These are phyloP conservation scores for Fraxinus xanthoxyloides DNA, from an alignment of 305 asterid species.

Conservation along the genomic window DNA sequence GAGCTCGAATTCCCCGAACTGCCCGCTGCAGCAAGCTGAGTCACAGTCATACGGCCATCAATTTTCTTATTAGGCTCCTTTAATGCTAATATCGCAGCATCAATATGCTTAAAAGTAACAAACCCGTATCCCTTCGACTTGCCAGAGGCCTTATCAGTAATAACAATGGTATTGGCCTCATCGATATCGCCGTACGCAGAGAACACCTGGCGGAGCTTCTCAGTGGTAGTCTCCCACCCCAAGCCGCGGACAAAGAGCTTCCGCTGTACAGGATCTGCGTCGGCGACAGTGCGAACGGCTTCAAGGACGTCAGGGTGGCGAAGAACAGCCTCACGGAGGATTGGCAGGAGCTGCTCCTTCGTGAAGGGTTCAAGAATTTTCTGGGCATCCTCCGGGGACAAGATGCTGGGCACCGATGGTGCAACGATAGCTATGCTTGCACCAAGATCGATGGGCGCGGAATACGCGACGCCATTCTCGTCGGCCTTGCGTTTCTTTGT, in stretches of 20 bases:
- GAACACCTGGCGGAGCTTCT: constrained; percentile 75
- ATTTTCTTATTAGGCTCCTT: constrained; percentile 87
- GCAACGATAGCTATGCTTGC: constrained; percentile 26
- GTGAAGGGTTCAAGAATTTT: constrained; percentile 77
- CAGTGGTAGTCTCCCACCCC: constrained; percentile 96
- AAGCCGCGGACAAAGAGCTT: constrained; percentile 90
- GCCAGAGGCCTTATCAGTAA: constrained; percentile 73
- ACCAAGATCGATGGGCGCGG: constrained; percentile 30
- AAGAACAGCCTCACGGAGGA: constrained; percentile 72
- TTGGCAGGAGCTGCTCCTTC: constrained; percentile 73
- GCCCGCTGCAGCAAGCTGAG: constrained; percentile 86
- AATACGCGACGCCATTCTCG: constrained; percentile 68
- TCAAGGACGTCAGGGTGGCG: constrained; percentile 76
- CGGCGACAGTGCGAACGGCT: constrained; percentile 76
- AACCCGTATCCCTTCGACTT: constrained; percentile 90
- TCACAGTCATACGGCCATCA: constrained; percentile 89
- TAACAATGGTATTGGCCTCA: constrained; percentile 73
- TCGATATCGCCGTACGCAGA: constrained; percentile 74
- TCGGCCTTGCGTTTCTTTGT: constrained; percentile 84
- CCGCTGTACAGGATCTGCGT: constrained; percentile 69
- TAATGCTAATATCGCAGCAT: constrained; percentile 70
- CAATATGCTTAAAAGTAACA: constrained; percentile 85
- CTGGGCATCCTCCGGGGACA: constrained; percentile 72
- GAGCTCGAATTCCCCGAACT: constrained; percentile 60
- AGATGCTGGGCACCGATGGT: constrained; percentile 33